These are phyloP conservation scores for Dipteronia sinensis DNA, from an alignment of 345 rosid species.

Conservation along the genomic window DNA sequence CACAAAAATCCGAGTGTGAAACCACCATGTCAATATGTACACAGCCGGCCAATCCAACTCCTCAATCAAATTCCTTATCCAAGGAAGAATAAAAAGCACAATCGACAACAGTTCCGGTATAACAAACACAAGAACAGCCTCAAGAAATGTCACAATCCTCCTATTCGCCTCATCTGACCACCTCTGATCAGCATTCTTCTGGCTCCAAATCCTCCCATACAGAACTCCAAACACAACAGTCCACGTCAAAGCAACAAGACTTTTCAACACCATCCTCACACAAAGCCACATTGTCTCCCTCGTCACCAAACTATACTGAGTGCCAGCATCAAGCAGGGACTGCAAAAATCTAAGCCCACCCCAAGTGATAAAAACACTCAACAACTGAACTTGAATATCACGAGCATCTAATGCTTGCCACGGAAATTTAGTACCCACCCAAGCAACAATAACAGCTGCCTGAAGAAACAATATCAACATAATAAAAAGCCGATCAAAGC, in stretches of 20 bases:
- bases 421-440: conserved; percentile 43
- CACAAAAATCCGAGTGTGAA: conserved; percentile 70
- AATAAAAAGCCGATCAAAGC: conserved; percentile 83
- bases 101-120: conserved; percentile 79
- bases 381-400: conserved; percentile 64
- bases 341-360: conserved; percentile 66
- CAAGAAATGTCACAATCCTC: conserved; percentile 59
- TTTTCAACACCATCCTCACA: conserved; percentile 77
- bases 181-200: conserved; percentile 52
- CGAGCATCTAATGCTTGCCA: conserved; percentile 60
- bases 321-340: conserved; percentile 80
- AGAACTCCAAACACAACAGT: conserved; percentile 70
- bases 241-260: conserved; percentile 68
- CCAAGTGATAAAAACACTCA: conserved; percentile 90
- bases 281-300: conserved; percentile 63
- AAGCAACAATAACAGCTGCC: conserved; percentile 76
- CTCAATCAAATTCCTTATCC: conserved; percentile 78
- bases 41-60: conserved; percentile 63
- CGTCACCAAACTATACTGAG: conserved; percentile 82
- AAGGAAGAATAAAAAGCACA: conserved; percentile 72
- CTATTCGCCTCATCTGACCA: conserved; percentile 69
- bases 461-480: conserved; percentile 74
- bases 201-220: conserved; percentile 81
- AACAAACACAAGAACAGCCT: conserved; percentile 63
- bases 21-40: conserved; percentile 86